A percentile compares a stretch with the other conserved stretches of the same genome.
Conservation (phyloP, 2,329 filamentous ascomycete genomes). For the Nannizziopsis arthrosporioides region DNA sequence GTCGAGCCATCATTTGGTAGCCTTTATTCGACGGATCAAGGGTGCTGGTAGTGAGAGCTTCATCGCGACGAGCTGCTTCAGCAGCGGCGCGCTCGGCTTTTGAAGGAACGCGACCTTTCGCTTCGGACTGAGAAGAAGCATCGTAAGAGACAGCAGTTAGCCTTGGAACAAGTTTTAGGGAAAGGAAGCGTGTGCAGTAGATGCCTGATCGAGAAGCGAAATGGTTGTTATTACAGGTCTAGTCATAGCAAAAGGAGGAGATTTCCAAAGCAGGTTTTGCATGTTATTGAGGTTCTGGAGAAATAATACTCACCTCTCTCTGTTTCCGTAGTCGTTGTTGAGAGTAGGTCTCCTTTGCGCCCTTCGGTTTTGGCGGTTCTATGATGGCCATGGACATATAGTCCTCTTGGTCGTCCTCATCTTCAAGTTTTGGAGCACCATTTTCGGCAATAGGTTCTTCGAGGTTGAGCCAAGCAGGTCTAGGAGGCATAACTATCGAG, state of each 20-base stretch:
- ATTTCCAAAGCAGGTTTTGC: not conserved
- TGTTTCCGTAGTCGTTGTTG: slow-evolving; percentile 47
- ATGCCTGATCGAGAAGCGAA: not conserved
- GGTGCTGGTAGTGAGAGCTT: slow-evolving; percentile 61
- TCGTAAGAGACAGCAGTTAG: slow-evolving; percentile 54
- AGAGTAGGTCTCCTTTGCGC: slow-evolving; percentile 49
- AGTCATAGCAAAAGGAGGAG: slow-evolving; percentile 1
- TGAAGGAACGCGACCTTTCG: slow-evolving; percentile 53
- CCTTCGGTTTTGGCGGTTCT: slow-evolving; percentile 40
- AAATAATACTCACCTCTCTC: slow-evolving; percentile 33
- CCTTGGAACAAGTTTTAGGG: slow-evolving; percentile 46
- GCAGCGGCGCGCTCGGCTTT: slow-evolving; percentile 73
- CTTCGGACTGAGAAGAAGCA: slow-evolving; percentile 47
- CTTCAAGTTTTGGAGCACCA: not conserved
- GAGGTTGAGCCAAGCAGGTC: not conserved
- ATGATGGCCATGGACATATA: slow-evolving; percentile 94
- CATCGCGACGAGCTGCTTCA: slow-evolving; percentile 60
- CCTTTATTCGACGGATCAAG: slow-evolving; percentile 70
- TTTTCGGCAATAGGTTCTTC: not conserved
- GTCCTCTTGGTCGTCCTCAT: slow-evolving; percentile 69
- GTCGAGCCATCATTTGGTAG: slow-evolving; percentile 89
- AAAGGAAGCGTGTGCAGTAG: slow-evolving; percentile 45
- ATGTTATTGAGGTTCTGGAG: not conserved
- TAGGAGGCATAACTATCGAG: not conserved
- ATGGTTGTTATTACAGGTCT: slow-evolving; percentile 5